These are phyloP conservation scores for Xylariaceae sp. DNA, from an alignment of 2,329 filamentous ascomycete genomes.

Conservation along the genomic window DNA sequence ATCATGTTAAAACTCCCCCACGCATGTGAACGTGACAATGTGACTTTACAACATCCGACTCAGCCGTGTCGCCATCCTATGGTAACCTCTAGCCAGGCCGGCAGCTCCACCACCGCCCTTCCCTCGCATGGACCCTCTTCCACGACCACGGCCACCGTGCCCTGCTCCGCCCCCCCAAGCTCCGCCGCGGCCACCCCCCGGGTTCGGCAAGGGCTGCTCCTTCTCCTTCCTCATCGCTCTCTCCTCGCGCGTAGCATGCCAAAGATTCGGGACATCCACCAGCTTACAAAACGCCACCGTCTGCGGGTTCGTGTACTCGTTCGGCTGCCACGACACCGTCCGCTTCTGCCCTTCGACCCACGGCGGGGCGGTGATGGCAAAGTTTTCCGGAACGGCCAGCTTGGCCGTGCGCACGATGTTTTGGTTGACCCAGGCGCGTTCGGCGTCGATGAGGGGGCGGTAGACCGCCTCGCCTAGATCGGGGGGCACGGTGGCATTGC, in stretches of 20 bases:
- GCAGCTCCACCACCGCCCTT: conserved; percentile 12
- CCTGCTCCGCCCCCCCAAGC: not conserved
- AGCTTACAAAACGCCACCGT: conserved; percentile 76
- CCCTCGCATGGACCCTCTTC: not conserved
- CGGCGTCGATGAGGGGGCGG: conserved; percentile 57
- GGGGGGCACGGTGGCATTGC: conserved; percentile 44
- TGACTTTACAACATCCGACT: not conserved
- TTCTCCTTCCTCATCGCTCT: conserved; percentile 50
- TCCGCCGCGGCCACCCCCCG: conserved; percentile 9
- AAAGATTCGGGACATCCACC: conserved; percentile 70
- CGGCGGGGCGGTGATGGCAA: conserved; percentile 66
- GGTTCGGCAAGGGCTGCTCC: conserved; percentile 42
- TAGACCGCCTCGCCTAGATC: conserved; percentile 68
- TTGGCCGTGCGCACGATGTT: conserved; percentile 59
- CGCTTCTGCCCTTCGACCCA: conserved; percentile 55
- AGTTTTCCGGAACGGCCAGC: conserved; percentile 71
- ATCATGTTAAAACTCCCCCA: no score
- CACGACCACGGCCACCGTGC: not conserved
- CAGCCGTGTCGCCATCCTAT: not conserved
- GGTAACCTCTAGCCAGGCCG: not conserved
- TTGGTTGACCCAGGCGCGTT: conserved; percentile 74
- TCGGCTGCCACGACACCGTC: conserved; percentile 56
- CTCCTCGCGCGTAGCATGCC: conserved; percentile 67
- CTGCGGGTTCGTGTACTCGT: conserved; percentile 83
- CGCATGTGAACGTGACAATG: not conserved